phyloP scores from a whole-genome alignment of 2,329 filamentous ascomycete genomes.

The Tolypocladium cylindrosporum region DNA sequence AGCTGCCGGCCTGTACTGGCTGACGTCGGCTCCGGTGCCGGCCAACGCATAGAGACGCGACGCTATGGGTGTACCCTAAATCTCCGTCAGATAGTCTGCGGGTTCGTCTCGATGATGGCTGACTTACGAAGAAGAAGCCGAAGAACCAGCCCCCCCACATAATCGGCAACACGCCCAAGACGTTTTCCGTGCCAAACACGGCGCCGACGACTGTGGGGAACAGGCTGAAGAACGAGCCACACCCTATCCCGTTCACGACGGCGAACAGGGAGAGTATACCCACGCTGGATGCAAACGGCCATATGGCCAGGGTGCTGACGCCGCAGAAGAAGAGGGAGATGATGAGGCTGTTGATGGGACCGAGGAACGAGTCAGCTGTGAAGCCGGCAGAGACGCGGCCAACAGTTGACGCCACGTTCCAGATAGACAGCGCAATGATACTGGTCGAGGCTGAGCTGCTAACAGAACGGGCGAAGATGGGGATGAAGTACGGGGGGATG shows the following conservation, averaged over 20 bases:
- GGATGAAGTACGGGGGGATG: conserved; percentile 18
- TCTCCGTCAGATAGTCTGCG: not conserved
- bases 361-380: conserved; percentile 14
- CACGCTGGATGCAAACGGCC: conserved; percentile 15
- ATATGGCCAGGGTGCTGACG: conserved; percentile 13
- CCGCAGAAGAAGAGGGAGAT: conserved; percentile 14
- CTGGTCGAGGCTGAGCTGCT: conserved; percentile 9
- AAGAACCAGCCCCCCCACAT: conserved; percentile 17
- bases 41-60: conserved; percentile 15
- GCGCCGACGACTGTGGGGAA: conserved; percentile 12
- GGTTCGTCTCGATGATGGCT: too few species aligned
- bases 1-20: conserved; percentile 13
- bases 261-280: conserved; percentile 12
- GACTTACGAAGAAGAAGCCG: conserved; percentile 16
- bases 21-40: conserved; percentile 6
- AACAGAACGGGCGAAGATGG: conserved; percentile 14
- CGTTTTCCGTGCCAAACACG: conserved; percentile 13
- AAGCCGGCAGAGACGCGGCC: conserved; percentile 15
- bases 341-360: conserved; percentile 15
- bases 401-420: conserved; percentile 16
- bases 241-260: conserved; percentile 16
- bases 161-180: conserved; percentile 14
- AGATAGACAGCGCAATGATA: conserved; percentile 12
- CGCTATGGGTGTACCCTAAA: conserved; percentile 16
- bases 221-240: conserved; percentile 18